A percentile compares a stretch with the other conserved stretches of the same genome.
Evolutionary conservation across 2,329 filamentous ascomycete genomes (phyloP).

Genomic region (Lachnellula willkommii): DNA sequence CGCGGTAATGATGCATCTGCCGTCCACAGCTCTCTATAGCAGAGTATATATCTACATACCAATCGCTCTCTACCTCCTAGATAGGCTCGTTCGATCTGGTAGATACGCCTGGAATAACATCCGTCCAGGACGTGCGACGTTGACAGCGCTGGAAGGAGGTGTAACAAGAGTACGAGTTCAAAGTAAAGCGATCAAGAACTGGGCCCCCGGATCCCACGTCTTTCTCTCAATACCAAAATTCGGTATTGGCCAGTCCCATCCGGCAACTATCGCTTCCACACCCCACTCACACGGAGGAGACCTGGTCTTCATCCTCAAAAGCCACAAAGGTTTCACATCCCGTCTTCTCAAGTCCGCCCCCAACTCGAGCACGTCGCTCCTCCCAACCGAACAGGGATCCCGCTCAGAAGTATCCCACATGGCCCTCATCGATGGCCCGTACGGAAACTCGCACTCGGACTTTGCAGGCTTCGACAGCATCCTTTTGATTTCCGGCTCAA

Average conservation of each 20-base stretch:
- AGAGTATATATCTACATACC: slow-evolving; percentile 27
- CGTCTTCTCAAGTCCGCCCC: slow-evolving; percentile 44
- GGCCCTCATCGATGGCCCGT: slow-evolving; percentile 52
- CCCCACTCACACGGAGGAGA: slow-evolving; percentile 50
- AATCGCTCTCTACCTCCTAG: slow-evolving; percentile 22
- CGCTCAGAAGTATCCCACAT: slow-evolving; percentile 28
- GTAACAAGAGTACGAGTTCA: slow-evolving; percentile 35
- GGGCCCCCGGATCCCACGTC: slow-evolving; percentile 49
- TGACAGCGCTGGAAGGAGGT: slow-evolving; percentile 31
- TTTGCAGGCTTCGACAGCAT: slow-evolving; percentile 57
- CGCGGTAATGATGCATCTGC: slow-evolving; percentile 32
- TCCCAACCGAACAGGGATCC: slow-evolving; percentile 9
- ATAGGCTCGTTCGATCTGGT: slow-evolving; percentile 24
- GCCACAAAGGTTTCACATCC: slow-evolving; percentile 53
- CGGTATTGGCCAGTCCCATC: slow-evolving; percentile 52
- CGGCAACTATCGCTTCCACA: slow-evolving; percentile 53
- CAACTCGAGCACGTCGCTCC: slow-evolving; percentile 11
- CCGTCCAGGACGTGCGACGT: slow-evolving; percentile 21
- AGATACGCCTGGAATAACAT: slow-evolving; percentile 32
- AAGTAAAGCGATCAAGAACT: slow-evolving; percentile 32
- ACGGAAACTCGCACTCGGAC: slow-evolving; percentile 45
- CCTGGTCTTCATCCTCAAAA: slow-evolving; percentile 54
- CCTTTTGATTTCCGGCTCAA: slow-evolving; percentile 56
- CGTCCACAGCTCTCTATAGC: slow-evolving; percentile 29
- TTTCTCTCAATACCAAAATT: slow-evolving; percentile 55